Base-by-base conservation (phyloP, 805 yeast genomes). In the Lipomyces yamadae region DNA sequence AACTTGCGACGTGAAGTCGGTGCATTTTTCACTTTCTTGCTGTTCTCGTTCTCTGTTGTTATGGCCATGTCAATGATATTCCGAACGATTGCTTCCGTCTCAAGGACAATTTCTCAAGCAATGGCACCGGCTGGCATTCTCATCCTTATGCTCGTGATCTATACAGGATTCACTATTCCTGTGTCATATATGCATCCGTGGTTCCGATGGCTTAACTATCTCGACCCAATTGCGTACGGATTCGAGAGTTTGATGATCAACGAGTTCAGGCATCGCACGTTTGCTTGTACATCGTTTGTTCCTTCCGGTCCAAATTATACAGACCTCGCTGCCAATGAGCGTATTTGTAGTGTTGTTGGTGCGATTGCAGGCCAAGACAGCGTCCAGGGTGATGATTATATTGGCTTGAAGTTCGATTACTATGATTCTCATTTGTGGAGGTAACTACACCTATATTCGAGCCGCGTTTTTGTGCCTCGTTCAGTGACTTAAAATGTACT, bases 41-140 rank as follows among this genome's bases (percentile, higher is more conserved):
- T 88, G 33, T 81, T 85, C 70, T 73, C 83, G 55, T 74, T 81
- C 55, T 55, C 83, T 7, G 73, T 81, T 50, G 80, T 88, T 8
- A 77, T 81, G 65, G 74, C 83, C 50, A 81, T 87, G 79, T 79
- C 84, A 52, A 78, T 83, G 11, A 69, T 86, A 57, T 89, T 89
- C 78, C 81, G 84, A 29, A 76, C 84, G 69, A 75, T 86, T 63
- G 87, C 90, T 29, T 79, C 89, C 0, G 64, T 82, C 29, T 77
- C 84, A 59, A 82, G 84, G 34, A 78, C 82, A 11, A 75, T 85
- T 54, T 78, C 85, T n/a, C 79, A 81, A 53, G 92, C 92, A 2
- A 86, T 85, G 79, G 82, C 88, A 24, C 73, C 87, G 33, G 85
- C 88, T 8, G 89, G 91, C 77, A 69, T 87, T 15, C 69, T 81